Conservation (phyloP, 106 monocot genomes). For the Gastrodia elata region DNA sequence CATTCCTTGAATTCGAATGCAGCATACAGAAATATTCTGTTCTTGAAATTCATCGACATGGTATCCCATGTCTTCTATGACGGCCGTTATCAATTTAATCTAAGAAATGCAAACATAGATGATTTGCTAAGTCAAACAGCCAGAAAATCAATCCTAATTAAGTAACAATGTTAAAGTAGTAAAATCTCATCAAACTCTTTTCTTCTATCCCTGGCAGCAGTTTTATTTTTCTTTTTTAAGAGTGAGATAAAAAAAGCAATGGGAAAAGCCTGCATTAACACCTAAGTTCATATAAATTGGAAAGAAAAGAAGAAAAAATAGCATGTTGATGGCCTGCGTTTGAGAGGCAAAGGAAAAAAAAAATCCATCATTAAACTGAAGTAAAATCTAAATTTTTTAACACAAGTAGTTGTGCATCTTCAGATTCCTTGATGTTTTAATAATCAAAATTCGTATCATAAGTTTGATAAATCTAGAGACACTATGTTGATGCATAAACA, state of each 20-base stretch:
- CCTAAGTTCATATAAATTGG: neutral
- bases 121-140: neutral
- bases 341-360: neutral
- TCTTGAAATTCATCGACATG: slow-evolving; percentile 54
- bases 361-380: neutral
- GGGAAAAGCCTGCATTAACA: neutral
- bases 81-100: slow-evolving; percentile 54
- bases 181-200: neutral
- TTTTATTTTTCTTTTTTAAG: neutral
- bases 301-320: neutral
- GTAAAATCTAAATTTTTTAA: neutral
- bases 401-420: neutral
- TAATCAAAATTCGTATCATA: neutral
- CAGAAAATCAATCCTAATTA: neutral
- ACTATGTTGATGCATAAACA: neutral
- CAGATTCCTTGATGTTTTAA: neutral
- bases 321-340: neutral
- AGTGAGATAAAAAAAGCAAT: neutral
- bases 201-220: neutral
- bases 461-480: neutral
- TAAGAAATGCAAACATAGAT: slow-evolving; percentile 11
- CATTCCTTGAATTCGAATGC: slow-evolving; percentile 85
- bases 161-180: neutral
- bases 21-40: slow-evolving; percentile 66
- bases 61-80: slow-evolving; percentile 52